Base-by-base conservation (phyloP, 495 filamentous ascomycete species). In the Annulohypoxylon nitens region DNA sequence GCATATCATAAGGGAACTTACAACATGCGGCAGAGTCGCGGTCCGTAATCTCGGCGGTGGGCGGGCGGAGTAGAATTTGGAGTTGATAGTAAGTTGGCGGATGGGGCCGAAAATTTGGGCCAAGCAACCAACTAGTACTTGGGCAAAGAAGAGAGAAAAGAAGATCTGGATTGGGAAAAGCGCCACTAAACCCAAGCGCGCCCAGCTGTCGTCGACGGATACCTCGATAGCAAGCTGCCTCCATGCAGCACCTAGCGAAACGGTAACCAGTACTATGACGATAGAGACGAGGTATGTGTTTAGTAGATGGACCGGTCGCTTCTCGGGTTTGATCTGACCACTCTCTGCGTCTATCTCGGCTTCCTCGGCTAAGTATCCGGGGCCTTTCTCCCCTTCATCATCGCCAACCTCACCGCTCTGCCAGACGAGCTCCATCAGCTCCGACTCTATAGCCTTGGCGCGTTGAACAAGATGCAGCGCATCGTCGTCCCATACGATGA, bases 401-500 rank as follows among this genome's bases (percentile, higher is more conserved):
- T 86, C 86, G 0, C 78, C 80, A 1, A 82, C 76, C 11, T 81
- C 78, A 10, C 82, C 85, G 5, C 83, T 82, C 82, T 88, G 87
- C 90, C 91, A 93, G 14, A 93, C 89, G 37, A 93, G 79, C 62
- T 92, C 85, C 88, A 93, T 93, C 30, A 93, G 81, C 76, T 92
- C 91, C 23, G 86, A 85, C 80, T 93, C 90, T 75, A 93, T 93
- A 14, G 81, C 83, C 76, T 88, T 87, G 10, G 91, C 91, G 59
- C 91, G 81, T 58, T 84, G 71, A 14, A 93, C 86, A 26, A 93
- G 81, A 69, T 93, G 88, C 43, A 90, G 81, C 0, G 92, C 86
- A 55, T 93, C 91, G 66, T 93, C 91, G 60, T 93, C 91, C 91
- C 91, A 93, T 4, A 93, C 91, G 0, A 93, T 84, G 2, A 93